Percentiles rank a stretch among this genome's conserved stretches.
Evolutionary conservation across 2,329 filamentous ascomycete genomes (phyloP).

Genomic region (Penicillium olsonii): DNA sequence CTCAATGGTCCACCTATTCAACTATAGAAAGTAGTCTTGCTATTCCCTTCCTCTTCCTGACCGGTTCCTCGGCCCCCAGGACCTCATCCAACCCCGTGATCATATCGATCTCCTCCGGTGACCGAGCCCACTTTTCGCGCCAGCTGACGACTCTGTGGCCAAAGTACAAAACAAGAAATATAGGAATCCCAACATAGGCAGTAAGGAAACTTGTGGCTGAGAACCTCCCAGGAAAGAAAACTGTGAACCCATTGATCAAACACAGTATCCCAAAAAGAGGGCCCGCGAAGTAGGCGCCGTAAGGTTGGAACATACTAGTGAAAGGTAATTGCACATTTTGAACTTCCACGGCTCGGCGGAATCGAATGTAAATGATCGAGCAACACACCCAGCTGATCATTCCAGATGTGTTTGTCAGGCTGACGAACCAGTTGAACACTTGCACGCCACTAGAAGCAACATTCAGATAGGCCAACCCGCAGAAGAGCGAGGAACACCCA

Average conservation of each 20-base stretch:
- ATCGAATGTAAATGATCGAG: slow-evolving; percentile 67
- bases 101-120: too few species aligned
- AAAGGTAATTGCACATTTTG: slow-evolving; percentile 65
- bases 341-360: slow-evolving; percentile 62
- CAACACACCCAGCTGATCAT: slow-evolving; percentile 68
- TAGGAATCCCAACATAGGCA: slow-evolving; percentile 73
- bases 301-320: slow-evolving; percentile 69
- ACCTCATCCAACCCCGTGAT: too few species aligned
- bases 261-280: slow-evolving; percentile 71
- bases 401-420: slow-evolving; percentile 67
- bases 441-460: slow-evolving; percentile 57
- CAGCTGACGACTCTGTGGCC: too few species aligned
- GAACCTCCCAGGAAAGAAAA: slow-evolving; percentile 64
- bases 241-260: slow-evolving; percentile 78
- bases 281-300: slow-evolving; percentile 67
- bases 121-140: too few species aligned
- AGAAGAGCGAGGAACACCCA: slow-evolving; percentile 60
- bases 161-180: slow-evolving; percentile 51
- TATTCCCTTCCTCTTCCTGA: too few species aligned
- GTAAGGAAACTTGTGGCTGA: slow-evolving; percentile 77
- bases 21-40: too few species aligned
- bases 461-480: slow-evolving; percentile 69
- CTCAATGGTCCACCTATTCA: too few species aligned
- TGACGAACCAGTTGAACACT: slow-evolving; percentile 68
- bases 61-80: too few species aligned